These are phyloP conservation scores for Crucihimalaya himalaica DNA, from an alignment of 345 rosid species.

Conservation along the genomic window DNA sequence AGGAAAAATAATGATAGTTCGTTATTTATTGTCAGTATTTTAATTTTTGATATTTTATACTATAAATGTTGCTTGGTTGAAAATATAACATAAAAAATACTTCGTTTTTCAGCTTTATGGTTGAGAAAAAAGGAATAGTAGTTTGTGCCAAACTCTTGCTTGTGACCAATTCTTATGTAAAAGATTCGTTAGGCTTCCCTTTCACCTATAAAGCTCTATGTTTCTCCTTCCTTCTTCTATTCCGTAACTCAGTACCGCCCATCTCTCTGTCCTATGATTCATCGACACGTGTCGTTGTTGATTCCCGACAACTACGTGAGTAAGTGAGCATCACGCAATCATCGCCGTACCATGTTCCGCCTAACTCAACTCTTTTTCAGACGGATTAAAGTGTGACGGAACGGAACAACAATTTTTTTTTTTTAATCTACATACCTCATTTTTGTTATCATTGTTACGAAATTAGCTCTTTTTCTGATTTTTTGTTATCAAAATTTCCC, in stretches of 20 bases:
- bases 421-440: not conserved
- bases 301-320: constrained; percentile 27
- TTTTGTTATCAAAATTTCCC: not conserved
- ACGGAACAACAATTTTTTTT: not conserved
- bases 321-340: constrained; percentile 39
- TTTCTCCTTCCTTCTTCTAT: constrained; percentile 32
- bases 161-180: constrained; percentile 19
- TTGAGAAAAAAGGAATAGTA: constrained; percentile 7
- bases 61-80: constrained; percentile 10
- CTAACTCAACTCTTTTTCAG: constrained; percentile 28
- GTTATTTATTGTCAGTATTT: not conserved
- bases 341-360: constrained; percentile 35
- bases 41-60: not conserved
- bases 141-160: constrained; percentile 33
- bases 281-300: constrained; percentile 7
- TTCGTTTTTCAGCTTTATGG: constrained; percentile 5
- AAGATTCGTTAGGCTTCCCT: constrained; percentile 31
- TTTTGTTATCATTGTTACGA: not conserved
- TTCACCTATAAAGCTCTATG: constrained; percentile 33
- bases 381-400: constrained; percentile 6
- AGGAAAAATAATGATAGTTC: not conserved
- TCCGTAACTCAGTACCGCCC: constrained; percentile 30
- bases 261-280: not conserved
- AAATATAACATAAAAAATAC: not conserved
- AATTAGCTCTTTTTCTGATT: not conserved